These are phyloP conservation scores for Diversispora eburnea DNA, from an alignment of 192 early-diverging fungal species.

Conservation along the genomic window DNA sequence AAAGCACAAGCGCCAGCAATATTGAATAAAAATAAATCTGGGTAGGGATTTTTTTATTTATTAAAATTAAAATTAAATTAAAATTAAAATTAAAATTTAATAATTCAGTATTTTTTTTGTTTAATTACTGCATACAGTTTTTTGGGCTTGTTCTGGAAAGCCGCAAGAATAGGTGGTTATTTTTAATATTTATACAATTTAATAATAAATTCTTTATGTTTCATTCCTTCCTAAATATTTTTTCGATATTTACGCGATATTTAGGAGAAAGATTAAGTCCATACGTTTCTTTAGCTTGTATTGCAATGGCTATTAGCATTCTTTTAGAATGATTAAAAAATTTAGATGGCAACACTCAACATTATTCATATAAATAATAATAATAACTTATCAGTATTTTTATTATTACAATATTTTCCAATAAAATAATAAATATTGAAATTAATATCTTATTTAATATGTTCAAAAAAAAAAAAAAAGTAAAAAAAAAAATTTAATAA, in stretches of 20 bases:
- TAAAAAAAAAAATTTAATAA: too few species aligned
- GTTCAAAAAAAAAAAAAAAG: too few species aligned
- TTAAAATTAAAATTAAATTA: neutral
- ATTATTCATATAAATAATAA: too few species aligned
- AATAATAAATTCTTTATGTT: neutral
- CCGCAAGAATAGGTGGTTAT: constrained; percentile 78
- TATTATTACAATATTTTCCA: too few species aligned
- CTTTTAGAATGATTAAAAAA: constrained; percentile 25
- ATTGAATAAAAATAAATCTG: constrained; percentile 85
- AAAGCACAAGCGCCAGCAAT: constrained; percentile 83
- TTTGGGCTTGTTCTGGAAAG: constrained; percentile 92
- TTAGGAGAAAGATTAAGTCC: constrained; percentile 67
- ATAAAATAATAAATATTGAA: too few species aligned
- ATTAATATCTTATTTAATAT: too few species aligned
- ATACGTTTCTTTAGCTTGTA: constrained; percentile 87
- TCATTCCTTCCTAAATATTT: neutral
- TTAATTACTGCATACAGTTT: constrained; percentile 42
- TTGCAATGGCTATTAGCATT: constrained; percentile 79
- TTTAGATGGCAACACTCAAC: too few species aligned
- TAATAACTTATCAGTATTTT: too few species aligned
- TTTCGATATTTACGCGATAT: neutral
- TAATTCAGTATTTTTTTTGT: constrained; percentile 2
- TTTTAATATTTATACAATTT: neutral
- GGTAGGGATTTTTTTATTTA: constrained; percentile 35
- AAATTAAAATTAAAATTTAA: neutral